A percentile compares a stretch with the other conserved stretches of the same genome.
These are phyloP conservation scores for Hortaea sp. DNA, from an alignment of 2,329 filamentous ascomycete species.

Conservation along the genomic window DNA sequence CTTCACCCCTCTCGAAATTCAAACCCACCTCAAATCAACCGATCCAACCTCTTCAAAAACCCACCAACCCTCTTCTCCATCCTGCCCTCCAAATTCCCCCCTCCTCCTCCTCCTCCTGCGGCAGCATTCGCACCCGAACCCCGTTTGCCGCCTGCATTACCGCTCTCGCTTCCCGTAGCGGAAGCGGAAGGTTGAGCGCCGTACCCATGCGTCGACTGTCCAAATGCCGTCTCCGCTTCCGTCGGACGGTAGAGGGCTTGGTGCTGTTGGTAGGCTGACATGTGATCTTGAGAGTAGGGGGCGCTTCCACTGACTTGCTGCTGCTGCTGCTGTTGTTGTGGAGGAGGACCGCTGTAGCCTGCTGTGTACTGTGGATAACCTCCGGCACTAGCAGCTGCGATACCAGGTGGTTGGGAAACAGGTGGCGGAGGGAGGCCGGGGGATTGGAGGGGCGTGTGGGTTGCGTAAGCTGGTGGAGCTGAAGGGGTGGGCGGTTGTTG, in stretches of 20 bases:
- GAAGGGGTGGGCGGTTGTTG: conserved; percentile 24
- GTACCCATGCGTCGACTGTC: too few species aligned
- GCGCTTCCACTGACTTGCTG: too few species aligned
- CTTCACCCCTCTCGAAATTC: not conserved
- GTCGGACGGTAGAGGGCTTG: conserved; percentile 52
- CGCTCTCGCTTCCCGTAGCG: too few species aligned
- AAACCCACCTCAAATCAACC: conserved; percentile 3
- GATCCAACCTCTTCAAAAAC: conserved; percentile 70
- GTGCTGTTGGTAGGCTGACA: too few species aligned
- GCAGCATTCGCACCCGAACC: too few species aligned
- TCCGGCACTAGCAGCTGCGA: conserved; percentile 47
- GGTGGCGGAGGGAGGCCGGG: conserved; percentile 29
- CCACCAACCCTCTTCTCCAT: conserved; percentile 61
- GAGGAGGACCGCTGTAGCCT: conserved; percentile 11
- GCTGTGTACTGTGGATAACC: conserved; percentile 28
- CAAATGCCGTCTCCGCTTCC: conserved; percentile 42
- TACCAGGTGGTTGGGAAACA: conserved; percentile 21
- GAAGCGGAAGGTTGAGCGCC: too few species aligned
- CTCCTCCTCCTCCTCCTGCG: not conserved
- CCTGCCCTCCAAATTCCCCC: conserved; percentile 14
- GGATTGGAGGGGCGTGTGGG: conserved; percentile 28
- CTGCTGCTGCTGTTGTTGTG: conserved; percentile 50
- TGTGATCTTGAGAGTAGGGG: too few species aligned
- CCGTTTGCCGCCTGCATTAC: too few species aligned
- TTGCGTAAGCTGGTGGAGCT: conserved; percentile 24